Evolutionary conservation across 768 basidiomycete genomes (phyloP).

Genomic region (Pulveroboletus sp.): DNA sequence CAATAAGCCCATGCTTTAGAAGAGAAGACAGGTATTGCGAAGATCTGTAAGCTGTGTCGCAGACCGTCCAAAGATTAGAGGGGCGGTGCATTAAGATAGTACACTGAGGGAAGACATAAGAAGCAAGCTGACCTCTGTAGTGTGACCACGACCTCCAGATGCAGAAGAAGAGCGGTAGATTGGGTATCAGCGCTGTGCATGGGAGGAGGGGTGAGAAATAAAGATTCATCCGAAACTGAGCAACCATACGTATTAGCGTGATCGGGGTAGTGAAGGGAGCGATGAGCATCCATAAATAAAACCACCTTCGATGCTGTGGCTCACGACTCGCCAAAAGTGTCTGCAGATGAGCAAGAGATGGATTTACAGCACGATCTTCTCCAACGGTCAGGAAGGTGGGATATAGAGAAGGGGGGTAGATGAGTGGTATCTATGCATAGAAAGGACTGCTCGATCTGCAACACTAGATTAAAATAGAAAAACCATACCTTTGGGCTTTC

Average conservation of each 20-base stretch:
- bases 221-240: background rate
- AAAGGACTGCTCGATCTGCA: background rate
- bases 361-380: constrained; percentile 23
- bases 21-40: constrained; percentile 64
- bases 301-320: constrained; percentile 62
- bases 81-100: background rate
- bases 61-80: constrained; percentile 1
- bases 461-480: background rate
- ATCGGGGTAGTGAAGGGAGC: constrained; percentile 75
- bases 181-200: constrained; percentile 68
- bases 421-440: constrained; percentile 46
- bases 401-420: constrained; percentile 50
- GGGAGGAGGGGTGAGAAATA: constrained; percentile 1
- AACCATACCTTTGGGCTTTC: constrained; percentile 11
- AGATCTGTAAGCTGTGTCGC: constrained; percentile 55
- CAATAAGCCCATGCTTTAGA: constrained; percentile 49
- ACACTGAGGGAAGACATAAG: background rate
- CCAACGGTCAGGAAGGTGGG: constrained; percentile 30
- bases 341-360: constrained; percentile 43
- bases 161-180: constrained; percentile 82
- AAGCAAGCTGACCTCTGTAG: constrained; percentile 53
- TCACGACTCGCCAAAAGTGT: constrained; percentile 49
- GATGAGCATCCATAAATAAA: constrained; percentile 59
- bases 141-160: constrained; percentile 84
- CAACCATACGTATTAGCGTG: constrained; percentile 63